phyloP scores from a whole-genome alignment of 352 stramenopile species.

The Phytopythium boreale region DNA sequence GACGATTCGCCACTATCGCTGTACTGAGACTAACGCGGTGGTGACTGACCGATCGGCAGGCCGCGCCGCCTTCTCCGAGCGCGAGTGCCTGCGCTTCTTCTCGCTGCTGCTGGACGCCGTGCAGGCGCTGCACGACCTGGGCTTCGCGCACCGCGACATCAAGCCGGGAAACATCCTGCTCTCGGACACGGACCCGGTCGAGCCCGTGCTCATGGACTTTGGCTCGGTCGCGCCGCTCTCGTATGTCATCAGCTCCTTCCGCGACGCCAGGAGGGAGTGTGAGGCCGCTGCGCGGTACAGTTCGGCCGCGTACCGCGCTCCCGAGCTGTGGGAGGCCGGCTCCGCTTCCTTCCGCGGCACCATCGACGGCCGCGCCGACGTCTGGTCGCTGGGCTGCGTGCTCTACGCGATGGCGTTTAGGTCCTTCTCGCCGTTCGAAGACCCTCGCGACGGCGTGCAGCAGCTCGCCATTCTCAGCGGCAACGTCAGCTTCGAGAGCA shows the following conservation, averaged over 20 bases:
- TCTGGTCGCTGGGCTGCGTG: constrained; percentile 90
- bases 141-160: constrained; percentile 73
- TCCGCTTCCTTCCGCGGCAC: constrained; percentile 14
- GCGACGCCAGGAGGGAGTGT: constrained; percentile 56
- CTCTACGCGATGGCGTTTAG: constrained; percentile 92
- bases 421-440: constrained; percentile 89
- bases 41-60: constrained; percentile 7
- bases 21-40: neutral
- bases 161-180: constrained; percentile 79
- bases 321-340: constrained; percentile 85
- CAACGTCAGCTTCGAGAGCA: constrained; percentile 52
- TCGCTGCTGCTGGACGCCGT: constrained; percentile 50
- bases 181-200: constrained; percentile 24
- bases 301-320: constrained; percentile 88
- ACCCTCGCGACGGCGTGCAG: constrained; percentile 41
- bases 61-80: constrained; percentile 37
- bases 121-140: constrained; percentile 44
- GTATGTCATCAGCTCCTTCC: constrained; percentile 20
- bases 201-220: constrained; percentile 78
- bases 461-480: constrained; percentile 65
- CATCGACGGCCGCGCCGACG: constrained; percentile 75
- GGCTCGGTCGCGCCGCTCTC: constrained; percentile 53
- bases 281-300: constrained; percentile 81
- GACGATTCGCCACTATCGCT: neutral
- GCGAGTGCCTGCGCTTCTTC: constrained; percentile 52